phyloP scores from a whole-genome alignment of 768 basidiomycete species.

The Russula sp. region DNA sequence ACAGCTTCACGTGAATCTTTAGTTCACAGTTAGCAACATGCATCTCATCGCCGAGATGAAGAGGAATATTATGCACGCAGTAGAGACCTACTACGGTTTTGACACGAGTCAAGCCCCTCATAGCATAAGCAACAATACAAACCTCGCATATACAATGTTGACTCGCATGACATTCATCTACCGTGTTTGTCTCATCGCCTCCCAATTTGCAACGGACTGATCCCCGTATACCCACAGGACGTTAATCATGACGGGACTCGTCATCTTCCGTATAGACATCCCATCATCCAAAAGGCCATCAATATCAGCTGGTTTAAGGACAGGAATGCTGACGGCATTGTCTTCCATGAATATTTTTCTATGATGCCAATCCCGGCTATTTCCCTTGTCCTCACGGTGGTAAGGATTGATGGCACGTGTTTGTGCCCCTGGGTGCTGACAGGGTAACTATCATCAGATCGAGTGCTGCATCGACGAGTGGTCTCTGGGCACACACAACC shows the following conservation, averaged over 20 bases:
- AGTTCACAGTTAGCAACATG: background rate
- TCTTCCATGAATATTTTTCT: slow-evolving; percentile 1
- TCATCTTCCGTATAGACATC: slow-evolving; percentile 10
- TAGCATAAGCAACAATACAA: slow-evolving; percentile 1
- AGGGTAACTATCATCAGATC: background rate
- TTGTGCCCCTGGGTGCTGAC: background rate
- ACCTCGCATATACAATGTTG: background rate
- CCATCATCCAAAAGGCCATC: slow-evolving; percentile 8
- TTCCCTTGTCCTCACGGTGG: slow-evolving; percentile 10
- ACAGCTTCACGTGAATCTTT: background rate
- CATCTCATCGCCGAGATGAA: background rate
- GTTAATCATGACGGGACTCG: background rate
- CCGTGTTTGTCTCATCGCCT: slow-evolving; percentile 1
- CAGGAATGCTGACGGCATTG: background rate
- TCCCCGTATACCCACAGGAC: background rate
- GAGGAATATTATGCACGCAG: background rate
- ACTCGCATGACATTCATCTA: slow-evolving; percentile 4
- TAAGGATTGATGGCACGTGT: background rate
- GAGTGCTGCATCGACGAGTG: slow-evolving; percentile 14
- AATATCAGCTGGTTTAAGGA: slow-evolving; percentile 7
- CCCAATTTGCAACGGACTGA: background rate
- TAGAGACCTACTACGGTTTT: background rate
- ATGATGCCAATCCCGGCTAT: background rate
- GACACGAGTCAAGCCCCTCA: slow-evolving; percentile 5
- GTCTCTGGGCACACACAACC: background rate